A percentile compares a stretch with the other conserved stretches of the same genome.
phyloP scores from a whole-genome alignment of 1,284 basidiomycete genomes.

The Rhodotorula sp. region DNA sequence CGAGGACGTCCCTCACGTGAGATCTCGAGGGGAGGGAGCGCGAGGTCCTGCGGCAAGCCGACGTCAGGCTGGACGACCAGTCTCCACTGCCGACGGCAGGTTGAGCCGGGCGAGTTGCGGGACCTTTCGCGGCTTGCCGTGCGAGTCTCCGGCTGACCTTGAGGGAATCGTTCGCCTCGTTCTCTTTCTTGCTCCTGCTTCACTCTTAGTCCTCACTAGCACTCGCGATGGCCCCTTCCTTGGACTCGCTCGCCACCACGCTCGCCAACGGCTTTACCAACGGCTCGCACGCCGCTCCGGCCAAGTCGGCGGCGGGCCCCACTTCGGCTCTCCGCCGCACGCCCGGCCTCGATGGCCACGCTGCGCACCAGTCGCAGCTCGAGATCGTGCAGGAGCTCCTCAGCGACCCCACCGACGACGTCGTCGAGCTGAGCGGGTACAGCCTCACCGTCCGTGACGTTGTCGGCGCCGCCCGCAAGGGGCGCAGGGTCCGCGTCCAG shows the following conservation, averaged over 20 bases:
- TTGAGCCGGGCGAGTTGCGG: too few relatives aligned
- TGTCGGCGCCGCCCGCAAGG: slow-evolving; percentile 67
- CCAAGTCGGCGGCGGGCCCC: background rate
- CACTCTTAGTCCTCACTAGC: background rate
- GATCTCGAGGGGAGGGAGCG: too few relatives aligned
- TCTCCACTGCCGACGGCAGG: too few relatives aligned
- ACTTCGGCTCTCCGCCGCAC: background rate
- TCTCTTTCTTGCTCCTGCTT: background rate
- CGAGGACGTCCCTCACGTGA: too few relatives aligned
- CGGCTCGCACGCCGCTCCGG: background rate
- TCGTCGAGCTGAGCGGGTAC: slow-evolving; percentile 67
- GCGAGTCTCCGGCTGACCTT: too few relatives aligned
- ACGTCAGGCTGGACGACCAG: too few relatives aligned
- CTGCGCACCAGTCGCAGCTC: background rate
- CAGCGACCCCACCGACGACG: background rate
- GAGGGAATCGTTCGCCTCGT: background rate
- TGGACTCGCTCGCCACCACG: slow-evolving; percentile 2
- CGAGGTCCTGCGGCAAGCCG: too few relatives aligned
- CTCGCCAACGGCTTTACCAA: background rate
- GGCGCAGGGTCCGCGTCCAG: slow-evolving; percentile 56
- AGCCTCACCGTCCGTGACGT: slow-evolving; percentile 71
- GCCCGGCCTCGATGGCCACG: background rate
- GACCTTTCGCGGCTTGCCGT: too few relatives aligned
- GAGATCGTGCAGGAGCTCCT: slow-evolving; percentile 14
- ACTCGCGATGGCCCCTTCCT: slow-evolving; percentile 6